These are phyloP conservation scores for Mucor lusitanicus DNA, from an alignment of 371 early-diverging fungal species.

Conservation along the genomic window DNA sequence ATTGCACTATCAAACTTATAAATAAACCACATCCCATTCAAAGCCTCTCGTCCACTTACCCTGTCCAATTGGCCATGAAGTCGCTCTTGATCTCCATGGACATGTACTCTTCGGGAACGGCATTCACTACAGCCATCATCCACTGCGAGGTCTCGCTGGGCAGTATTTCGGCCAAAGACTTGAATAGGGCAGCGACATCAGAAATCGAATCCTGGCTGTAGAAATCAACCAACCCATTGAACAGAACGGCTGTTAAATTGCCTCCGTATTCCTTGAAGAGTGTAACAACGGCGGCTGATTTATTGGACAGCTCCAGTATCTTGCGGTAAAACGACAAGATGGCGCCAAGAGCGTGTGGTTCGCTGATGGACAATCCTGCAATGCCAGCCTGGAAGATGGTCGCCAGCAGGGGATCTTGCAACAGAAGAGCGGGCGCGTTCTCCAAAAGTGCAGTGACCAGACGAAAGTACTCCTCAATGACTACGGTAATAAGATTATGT, in stretches of 20 bases:
- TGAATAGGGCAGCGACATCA: slow-evolving; percentile 50
- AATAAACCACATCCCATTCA: not conserved
- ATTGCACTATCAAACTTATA: slow-evolving; percentile 28
- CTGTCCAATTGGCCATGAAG: slow-evolving; percentile 50
- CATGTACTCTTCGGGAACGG: slow-evolving; percentile 51
- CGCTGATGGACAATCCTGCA: slow-evolving; percentile 61
- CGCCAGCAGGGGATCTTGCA: slow-evolving; percentile 40
- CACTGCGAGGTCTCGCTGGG: slow-evolving; percentile 40
- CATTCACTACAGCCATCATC: slow-evolving; percentile 44
- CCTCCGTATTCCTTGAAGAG: slow-evolving; percentile 38
- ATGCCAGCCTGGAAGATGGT: slow-evolving; percentile 66
- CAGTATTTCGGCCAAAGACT: slow-evolving; percentile 42
- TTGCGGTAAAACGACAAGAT: slow-evolving; percentile 55
- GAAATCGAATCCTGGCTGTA: slow-evolving; percentile 53
- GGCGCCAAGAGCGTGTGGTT: slow-evolving; percentile 61
- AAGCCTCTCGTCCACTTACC: slow-evolving; percentile 28
- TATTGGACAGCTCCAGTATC: slow-evolving; percentile 16
- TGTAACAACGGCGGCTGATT: slow-evolving; percentile 14
- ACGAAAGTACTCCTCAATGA: slow-evolving; percentile 73
- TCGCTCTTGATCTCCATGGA: slow-evolving; percentile 46
- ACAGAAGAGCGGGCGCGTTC: slow-evolving; percentile 54
- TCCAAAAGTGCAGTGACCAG: slow-evolving; percentile 58
- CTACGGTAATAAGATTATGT: slow-evolving; percentile 6
- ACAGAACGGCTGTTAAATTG: slow-evolving; percentile 34
- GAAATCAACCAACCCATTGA: slow-evolving; percentile 49